phyloP scores from a whole-genome alignment of 2,329 filamentous ascomycete genomes.

The Penicillium olsonii region DNA sequence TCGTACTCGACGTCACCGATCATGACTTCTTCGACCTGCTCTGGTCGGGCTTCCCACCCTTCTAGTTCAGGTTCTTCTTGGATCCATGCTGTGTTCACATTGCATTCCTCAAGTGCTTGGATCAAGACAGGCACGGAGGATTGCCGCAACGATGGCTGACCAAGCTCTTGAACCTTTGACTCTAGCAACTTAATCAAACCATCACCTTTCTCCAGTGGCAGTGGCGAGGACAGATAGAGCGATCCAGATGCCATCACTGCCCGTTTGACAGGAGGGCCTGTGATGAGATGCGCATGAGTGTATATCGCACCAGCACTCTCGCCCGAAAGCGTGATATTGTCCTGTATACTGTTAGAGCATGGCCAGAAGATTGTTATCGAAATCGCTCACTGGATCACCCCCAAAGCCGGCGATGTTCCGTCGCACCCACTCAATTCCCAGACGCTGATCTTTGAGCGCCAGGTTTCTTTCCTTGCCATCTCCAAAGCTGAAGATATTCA shows the following conservation, averaged over 20 bases:
- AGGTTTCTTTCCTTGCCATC: slow-evolving; percentile 44
- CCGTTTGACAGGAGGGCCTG: slow-evolving; percentile 34
- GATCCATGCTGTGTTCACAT: slow-evolving; percentile 47
- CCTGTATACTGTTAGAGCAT: slow-evolving; percentile 20
- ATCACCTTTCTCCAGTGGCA: slow-evolving; percentile 36
- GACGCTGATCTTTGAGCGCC: slow-evolving; percentile 39
- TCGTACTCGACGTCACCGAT: slow-evolving; percentile 50
- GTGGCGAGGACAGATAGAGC: slow-evolving; percentile 46
- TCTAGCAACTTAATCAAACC: slow-evolving; percentile 33
- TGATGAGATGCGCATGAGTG: slow-evolving; percentile 45
- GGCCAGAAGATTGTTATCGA: background rate
- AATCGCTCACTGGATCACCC: slow-evolving; percentile 37
- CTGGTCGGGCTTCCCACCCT: slow-evolving; percentile 39
- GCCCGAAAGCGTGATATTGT: slow-evolving; percentile 46
- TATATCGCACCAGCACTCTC: slow-evolving; percentile 52
- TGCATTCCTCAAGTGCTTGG: slow-evolving; percentile 37
- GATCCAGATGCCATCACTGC: slow-evolving; percentile 47
- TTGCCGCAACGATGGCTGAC: slow-evolving; percentile 30
- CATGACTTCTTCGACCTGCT: slow-evolving; percentile 40
- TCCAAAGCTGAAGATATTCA: slow-evolving; percentile 51
- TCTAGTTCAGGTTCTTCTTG: slow-evolving; percentile 40
- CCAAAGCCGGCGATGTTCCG: slow-evolving; percentile 44
- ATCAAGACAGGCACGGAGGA: slow-evolving; percentile 35
- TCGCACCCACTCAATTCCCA: slow-evolving; percentile 43
- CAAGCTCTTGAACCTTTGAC: slow-evolving; percentile 28